These are phyloP conservation scores for Oidium heveae DNA, from an alignment of 2,329 filamentous ascomycete species.

Conservation along the genomic window DNA sequence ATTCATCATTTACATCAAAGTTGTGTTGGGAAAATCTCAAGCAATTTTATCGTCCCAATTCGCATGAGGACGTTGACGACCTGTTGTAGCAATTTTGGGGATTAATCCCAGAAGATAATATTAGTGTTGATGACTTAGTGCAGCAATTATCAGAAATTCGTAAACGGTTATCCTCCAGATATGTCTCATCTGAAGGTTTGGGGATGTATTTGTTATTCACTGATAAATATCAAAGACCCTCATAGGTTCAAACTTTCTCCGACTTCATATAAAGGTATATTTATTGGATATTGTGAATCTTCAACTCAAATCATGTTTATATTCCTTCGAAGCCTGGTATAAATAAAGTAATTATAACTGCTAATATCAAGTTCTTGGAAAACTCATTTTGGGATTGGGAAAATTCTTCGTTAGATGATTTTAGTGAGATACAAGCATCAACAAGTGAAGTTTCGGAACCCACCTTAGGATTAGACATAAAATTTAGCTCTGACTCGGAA, in stretches of 20 bases:
- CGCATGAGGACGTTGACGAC: too few relatives aligned
- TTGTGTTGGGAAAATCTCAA: too few relatives aligned
- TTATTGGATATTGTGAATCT: neutral
- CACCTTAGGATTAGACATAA: neutral
- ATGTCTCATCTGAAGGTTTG: neutral
- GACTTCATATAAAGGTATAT: neutral
- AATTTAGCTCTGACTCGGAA: neutral
- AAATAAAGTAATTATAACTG: neutral
- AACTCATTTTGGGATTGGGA: neutral
- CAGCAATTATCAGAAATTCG: neutral
- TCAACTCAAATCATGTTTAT: neutral
- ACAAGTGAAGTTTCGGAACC: neutral
- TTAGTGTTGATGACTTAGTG: neutral
- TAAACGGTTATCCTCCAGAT: neutral
- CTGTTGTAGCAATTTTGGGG: too few relatives aligned
- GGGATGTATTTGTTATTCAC: neutral
- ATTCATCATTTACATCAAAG: too few relatives aligned
- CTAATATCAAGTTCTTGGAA: neutral
- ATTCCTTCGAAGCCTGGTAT: neutral
- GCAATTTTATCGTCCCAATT: too few relatives aligned
- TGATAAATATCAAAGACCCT: neutral
- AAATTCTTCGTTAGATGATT: neutral
- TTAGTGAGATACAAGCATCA: neutral
- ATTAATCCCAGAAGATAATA: too few relatives aligned
- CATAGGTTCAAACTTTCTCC: neutral